Evolutionary conservation across 768 basidiomycete genomes (phyloP).

Genomic region (Antrodiella citrinella): DNA sequence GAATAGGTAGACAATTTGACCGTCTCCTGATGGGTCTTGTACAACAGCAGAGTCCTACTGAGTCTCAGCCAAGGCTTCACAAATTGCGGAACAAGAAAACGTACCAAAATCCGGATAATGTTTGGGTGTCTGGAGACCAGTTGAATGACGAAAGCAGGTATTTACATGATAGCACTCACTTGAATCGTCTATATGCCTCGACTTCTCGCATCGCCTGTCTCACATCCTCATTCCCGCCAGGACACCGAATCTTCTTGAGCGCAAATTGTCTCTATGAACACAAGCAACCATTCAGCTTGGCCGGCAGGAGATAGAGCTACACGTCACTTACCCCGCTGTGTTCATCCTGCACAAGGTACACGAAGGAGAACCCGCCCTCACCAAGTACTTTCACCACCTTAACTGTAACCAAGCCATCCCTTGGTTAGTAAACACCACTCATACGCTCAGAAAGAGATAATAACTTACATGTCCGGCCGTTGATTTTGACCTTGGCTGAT

Average conservation of each 20-base stretch:
- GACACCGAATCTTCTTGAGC: slow-evolving; percentile 94
- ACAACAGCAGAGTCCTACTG: slow-evolving; percentile 85
- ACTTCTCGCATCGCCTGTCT: slow-evolving; percentile 85
- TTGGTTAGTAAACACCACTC: background rate
- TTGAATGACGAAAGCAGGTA: background rate
- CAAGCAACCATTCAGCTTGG: slow-evolving; percentile 5
- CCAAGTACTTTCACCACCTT: slow-evolving; percentile 89
- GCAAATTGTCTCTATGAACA: slow-evolving; percentile 80
- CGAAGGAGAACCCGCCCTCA: slow-evolving; percentile 93
- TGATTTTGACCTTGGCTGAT: slow-evolving; percentile 88
- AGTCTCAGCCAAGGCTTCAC: slow-evolving; percentile 2
- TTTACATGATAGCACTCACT: slow-evolving; percentile 39
- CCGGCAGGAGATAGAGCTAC: background rate
- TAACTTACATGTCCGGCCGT: slow-evolving; percentile 82
- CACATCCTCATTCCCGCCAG: slow-evolving; percentile 80
- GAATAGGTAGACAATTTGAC: slow-evolving; percentile 94
- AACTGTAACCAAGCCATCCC: slow-evolving; percentile 34
- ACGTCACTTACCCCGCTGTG: slow-evolving; percentile 59
- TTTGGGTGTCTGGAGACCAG: slow-evolving; percentile 74
- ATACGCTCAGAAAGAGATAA: background rate
- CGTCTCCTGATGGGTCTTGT: slow-evolving; percentile 88
- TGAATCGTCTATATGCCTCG: slow-evolving; percentile 92
- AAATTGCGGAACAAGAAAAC: slow-evolving; percentile 11
- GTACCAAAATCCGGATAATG: slow-evolving; percentile 87
- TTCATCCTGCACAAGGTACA: slow-evolving; percentile 83